These are phyloP conservation scores for Lablab purpureus DNA, from an alignment of 306 rosid species.

Conservation along the genomic window DNA sequence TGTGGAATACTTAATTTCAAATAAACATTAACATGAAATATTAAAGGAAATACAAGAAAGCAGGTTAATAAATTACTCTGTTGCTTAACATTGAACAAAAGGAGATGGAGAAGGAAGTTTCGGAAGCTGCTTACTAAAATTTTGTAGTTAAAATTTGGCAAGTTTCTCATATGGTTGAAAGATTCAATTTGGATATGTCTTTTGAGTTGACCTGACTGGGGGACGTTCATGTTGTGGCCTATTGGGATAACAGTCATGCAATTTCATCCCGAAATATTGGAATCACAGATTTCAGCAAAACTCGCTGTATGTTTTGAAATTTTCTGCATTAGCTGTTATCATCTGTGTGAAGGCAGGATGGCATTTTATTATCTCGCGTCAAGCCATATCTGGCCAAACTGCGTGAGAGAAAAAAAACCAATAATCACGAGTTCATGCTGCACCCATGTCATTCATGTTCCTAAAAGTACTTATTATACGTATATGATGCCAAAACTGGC, in stretches of 20 bases:
- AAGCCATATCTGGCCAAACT: conserved; percentile 5
- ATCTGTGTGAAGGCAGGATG: background rate
- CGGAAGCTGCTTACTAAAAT: background rate
- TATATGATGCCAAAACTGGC: conserved; percentile 1
- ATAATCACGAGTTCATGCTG: background rate
- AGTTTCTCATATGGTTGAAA: background rate
- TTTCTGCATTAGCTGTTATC: background rate
- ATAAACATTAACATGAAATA: conserved; percentile 12
- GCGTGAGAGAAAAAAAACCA: background rate
- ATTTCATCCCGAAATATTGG: background rate
- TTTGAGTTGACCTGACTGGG: background rate
- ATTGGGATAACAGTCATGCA: background rate
- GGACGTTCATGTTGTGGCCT: background rate
- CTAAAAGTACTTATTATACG: background rate
- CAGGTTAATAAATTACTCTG: background rate
- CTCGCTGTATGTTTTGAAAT: background rate
- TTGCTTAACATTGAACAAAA: background rate
- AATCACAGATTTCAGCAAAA: background rate
- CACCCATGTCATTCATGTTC: background rate
- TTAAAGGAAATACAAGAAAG: background rate
- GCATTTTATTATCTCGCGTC: conserved; percentile 2
- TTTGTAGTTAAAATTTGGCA: background rate
- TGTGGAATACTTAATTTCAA: background rate
- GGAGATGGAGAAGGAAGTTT: background rate
- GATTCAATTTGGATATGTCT: background rate